Evolutionary conservation across 768 basidiomycete genomes (phyloP).

Genomic region (Kwoniella bestiolae): DNA sequence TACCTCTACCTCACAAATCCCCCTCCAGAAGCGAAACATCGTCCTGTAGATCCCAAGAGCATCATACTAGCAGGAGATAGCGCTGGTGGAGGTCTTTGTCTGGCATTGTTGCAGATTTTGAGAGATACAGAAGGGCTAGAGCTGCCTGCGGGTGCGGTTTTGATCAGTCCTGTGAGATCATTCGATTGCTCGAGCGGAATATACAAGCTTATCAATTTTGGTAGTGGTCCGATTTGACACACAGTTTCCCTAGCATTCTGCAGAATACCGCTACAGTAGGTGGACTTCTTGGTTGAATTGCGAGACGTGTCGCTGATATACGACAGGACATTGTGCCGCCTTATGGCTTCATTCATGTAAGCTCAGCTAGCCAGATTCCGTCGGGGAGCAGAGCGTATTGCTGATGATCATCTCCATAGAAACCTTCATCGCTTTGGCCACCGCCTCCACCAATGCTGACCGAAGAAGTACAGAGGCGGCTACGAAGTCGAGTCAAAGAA

Average conservation of each 20-base stretch:
- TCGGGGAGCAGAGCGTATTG: too few species aligned
- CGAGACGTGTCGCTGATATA: not conserved
- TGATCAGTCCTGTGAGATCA: constrained; percentile 87
- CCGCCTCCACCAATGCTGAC: constrained; percentile 57
- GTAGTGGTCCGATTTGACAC: constrained; percentile 73
- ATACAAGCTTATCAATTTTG: constrained; percentile 4
- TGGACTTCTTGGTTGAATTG: constrained; percentile 11
- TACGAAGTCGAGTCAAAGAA: constrained; percentile 48
- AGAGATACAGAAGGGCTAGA: constrained; percentile 78
- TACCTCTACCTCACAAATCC: constrained; percentile 91
- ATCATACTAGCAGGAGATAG: constrained; percentile 90
- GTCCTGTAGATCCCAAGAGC: constrained; percentile 75
- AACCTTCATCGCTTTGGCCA: constrained; percentile 58
- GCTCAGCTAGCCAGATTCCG: constrained; percentile 15
- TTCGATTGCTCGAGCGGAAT: not conserved
- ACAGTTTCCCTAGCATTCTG: constrained; percentile 88
- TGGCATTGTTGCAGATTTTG: constrained; percentile 80
- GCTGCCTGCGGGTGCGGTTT: constrained; percentile 79
- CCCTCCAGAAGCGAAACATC: constrained; percentile 75
- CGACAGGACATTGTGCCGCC: constrained; percentile 68
- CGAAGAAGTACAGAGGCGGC: constrained; percentile 45
- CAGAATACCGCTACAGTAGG: constrained; percentile 79
- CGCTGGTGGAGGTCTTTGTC: constrained; percentile 83
- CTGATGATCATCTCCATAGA: constrained; percentile 32
- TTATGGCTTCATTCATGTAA: constrained; percentile 58